phyloP scores from a whole-genome alignment of 345 rosid species.

The Anacardium occidentale region DNA sequence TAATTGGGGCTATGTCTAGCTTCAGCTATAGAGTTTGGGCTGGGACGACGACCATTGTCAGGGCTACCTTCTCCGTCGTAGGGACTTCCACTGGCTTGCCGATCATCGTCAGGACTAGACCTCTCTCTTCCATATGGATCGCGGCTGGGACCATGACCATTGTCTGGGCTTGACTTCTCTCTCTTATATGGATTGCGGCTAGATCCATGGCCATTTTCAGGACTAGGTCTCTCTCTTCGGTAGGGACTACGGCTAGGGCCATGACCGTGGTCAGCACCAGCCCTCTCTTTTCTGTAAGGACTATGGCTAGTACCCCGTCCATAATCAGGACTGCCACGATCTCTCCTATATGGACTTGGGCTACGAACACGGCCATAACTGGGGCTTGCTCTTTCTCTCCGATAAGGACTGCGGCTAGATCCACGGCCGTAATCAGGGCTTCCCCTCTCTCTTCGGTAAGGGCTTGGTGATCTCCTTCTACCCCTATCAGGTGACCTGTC shows the following conservation, averaged over 20 bases:
- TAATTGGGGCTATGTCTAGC: constrained; percentile 48
- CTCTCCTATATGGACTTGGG: constrained; percentile 54
- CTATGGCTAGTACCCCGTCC: constrained; percentile 45
- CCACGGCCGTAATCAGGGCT: constrained; percentile 96
- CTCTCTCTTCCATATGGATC: constrained; percentile 45
- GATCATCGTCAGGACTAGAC: constrained; percentile 38
- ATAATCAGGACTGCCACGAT: constrained; percentile 60
- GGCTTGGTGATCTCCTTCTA: constrained; percentile 75
- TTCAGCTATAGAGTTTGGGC: constrained; percentile 45
- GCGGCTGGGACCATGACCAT: constrained; percentile 27
- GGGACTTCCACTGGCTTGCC: constrained; percentile 37
- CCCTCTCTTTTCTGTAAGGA: constrained; percentile 45
- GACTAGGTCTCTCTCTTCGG: constrained; percentile 46
- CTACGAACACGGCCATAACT: constrained; percentile 71
- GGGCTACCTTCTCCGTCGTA: constrained; percentile 33
- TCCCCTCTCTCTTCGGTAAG: constrained; percentile 76
- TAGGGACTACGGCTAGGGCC: constrained; percentile 59
- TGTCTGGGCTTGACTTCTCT: constrained; percentile 44
- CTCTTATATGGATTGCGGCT: constrained; percentile 54
- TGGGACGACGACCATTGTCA: constrained; percentile 42
- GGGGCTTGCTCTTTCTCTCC: constrained; percentile 69
- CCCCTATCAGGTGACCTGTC: constrained; percentile 78
- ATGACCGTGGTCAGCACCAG: constrained; percentile 38
- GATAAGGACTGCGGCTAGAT: constrained; percentile 54
- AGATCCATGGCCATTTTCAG: constrained; percentile 46